These are phyloP conservation scores for Talaromyces sp. DNA, from an alignment of 2,329 filamentous ascomycete species.

Conservation along the genomic window DNA sequence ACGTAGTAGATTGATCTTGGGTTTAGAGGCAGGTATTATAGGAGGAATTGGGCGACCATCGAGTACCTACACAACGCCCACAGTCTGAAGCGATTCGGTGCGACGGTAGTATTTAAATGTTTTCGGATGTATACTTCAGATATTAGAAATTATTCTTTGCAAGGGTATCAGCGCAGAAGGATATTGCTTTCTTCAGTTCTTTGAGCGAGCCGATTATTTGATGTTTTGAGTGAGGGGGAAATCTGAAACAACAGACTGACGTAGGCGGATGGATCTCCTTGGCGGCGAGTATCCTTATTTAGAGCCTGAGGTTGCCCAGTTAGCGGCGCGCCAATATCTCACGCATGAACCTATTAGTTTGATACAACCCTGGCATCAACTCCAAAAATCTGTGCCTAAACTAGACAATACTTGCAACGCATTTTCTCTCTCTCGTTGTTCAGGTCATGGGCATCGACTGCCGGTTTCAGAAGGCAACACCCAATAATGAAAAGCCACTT, in stretches of 20 bases:
- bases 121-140: background rate
- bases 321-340: conserved; percentile 10
- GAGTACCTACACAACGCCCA: background rate
- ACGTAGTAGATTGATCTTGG: background rate
- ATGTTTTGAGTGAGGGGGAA: conserved; percentile 13
- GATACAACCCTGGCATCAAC: background rate
- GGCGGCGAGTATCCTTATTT: background rate
- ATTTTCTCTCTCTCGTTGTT: too few species aligned
- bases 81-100: background rate
- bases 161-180: background rate
- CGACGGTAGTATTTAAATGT: background rate
- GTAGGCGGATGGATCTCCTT: conserved; percentile 9
- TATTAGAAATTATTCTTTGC: background rate
- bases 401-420: background rate
- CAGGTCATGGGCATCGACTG: background rate
- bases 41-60: conserved; percentile 16
- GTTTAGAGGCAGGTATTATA: conserved; percentile 10
- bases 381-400: background rate
- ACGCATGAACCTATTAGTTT: background rate
- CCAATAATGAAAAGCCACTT: background rate
- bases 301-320: background rate
- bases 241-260: conserved; percentile 17
- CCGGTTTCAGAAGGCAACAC: background rate
- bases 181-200: background rate
- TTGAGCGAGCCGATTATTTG: background rate